phyloP scores from a whole-genome alignment of 306 rosid species.

The Cucurbita maxima region DNA sequence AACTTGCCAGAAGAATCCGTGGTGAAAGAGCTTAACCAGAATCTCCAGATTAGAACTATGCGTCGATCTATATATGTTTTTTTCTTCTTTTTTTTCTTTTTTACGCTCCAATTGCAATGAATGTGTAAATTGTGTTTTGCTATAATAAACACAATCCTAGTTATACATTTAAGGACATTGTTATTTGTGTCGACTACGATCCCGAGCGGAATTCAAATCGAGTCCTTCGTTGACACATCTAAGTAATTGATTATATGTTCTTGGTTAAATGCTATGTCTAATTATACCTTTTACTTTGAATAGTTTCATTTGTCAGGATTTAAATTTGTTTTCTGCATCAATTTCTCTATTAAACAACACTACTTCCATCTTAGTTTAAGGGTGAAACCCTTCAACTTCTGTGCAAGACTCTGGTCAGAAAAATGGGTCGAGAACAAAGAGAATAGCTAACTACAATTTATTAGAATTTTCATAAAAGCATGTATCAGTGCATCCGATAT shows the following conservation, averaged over 20 bases:
- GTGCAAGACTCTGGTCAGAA: too few relatives aligned
- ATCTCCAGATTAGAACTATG: not conserved
- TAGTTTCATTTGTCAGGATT: too few relatives aligned
- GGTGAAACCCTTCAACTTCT: too few relatives aligned
- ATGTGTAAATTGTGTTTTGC: not conserved
- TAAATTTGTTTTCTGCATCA: too few relatives aligned
- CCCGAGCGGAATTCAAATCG: not conserved
- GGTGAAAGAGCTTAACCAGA: conserved; percentile 1
- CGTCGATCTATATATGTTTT: not conserved
- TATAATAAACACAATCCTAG: not conserved
- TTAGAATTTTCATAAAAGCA: not conserved
- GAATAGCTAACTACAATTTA: not conserved
- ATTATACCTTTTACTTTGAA: too few relatives aligned
- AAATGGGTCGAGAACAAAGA: not conserved
- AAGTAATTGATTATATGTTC: not conserved
- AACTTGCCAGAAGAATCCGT: conserved; percentile 26
- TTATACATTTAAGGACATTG: not conserved
- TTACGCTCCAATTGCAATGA: not conserved
- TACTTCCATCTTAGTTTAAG: too few relatives aligned
- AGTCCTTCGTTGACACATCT: not conserved
- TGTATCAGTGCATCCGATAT: not conserved
- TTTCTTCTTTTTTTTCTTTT: not conserved
- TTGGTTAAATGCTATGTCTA: too few relatives aligned
- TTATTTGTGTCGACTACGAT: not conserved
- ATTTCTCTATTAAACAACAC: too few relatives aligned